Evolutionary conservation across 306 rosid species (phyloP), one percentile per base, ranked within the genome.

Genomic region (Hylodesmum podocarpum): DNA sequence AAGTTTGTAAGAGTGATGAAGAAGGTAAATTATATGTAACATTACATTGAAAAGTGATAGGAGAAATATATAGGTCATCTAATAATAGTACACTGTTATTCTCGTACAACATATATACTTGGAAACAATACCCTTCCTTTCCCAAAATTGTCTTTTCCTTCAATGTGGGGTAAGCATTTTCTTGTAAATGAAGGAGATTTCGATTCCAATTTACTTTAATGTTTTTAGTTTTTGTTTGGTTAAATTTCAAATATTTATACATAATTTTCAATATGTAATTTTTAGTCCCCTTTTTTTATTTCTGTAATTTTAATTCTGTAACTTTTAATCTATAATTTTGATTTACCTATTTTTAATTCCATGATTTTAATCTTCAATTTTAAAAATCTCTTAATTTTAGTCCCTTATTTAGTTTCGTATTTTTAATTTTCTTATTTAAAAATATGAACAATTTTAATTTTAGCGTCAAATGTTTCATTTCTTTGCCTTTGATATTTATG

Each of bases 131-230:
- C 19, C 14, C 43, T 14, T 36, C 27, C 34, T 34, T 47, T 37
- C 11, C 15, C 9, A 14, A 3, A 43, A 22, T 62, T 31, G 33
- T 28, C 43, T 76, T 68, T 67, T 71, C 79, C 63, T 73, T 25
- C 40, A 29, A 28, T 22, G 73, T 41, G 74, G 39, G 86, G 28
- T 68, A 73, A 75, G 88, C 33, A 81, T 82, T 82, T 82, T 78
- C 71, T 66, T 82, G 79, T 25, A 61, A 1, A 9, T 16, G 79
- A 59, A 63, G 81, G 72, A 62, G 55, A 54, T 59, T 37, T 55
- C 21, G 55, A 78, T 81, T 81, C 78, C 78, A 69, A 54, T 39
- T 25, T 62, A 22, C 63, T 46, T 33, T 33, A 33, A 33, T 33
- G 3, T 33, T 33, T 33, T 33, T 2, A 33, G 6, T 33, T 33